Percentiles rank a stretch among this genome's conserved stretches.
These are phyloP conservation scores for Cymbomonas tetramitiformis DNA, from an alignment of 139 green algal species.

Conservation along the genomic window DNA sequence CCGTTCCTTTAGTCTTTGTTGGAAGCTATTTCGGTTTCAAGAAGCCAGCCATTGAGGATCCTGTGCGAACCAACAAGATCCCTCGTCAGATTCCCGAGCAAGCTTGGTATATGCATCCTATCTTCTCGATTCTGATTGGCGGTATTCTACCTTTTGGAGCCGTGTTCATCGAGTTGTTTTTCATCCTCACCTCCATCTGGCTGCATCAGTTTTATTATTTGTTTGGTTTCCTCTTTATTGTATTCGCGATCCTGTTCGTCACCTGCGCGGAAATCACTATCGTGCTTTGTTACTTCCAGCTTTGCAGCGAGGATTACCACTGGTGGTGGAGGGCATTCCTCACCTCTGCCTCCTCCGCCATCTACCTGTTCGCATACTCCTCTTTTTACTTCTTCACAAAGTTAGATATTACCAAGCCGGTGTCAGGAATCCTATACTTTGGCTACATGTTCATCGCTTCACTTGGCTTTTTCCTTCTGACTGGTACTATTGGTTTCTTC, in stretches of 20 bases:
- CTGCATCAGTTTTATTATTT: conserved; percentile 89
- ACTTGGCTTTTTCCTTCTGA: conserved; percentile 68
- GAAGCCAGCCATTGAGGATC: conserved; percentile 61
- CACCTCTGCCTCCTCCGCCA: conserved; percentile 66
- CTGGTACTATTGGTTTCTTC: conserved; percentile 87
- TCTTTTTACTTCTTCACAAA: conserved; percentile 93
- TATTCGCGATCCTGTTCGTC: conserved; percentile 88
- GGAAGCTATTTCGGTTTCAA: conserved; percentile 92
- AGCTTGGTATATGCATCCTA: conserved; percentile 87
- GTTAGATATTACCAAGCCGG: conserved; percentile 83
- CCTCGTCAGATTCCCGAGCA: conserved; percentile 91
- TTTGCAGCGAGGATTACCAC: conserved; percentile 74
- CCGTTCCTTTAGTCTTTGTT: conserved; percentile 83
- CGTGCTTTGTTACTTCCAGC: conserved; percentile 92
- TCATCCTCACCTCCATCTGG: conserved; percentile 97
- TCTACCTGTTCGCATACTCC: conserved; percentile 94
- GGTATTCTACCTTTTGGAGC: conserved; percentile 95
- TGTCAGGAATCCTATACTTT: conserved; percentile 80
- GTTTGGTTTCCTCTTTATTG: conserved; percentile 92
- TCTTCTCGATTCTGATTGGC: conserved; percentile 78
- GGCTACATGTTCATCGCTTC: conserved; percentile 89
- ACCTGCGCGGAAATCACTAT: conserved; percentile 97
- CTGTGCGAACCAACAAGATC: conserved; percentile 97
- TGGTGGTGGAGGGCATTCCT: conserved; percentile 94
- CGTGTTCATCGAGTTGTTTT: conserved; percentile 99